Percentiles rank a stretch among this genome's conserved stretches.
Conservation (phyloP, 176 grass and related monocot genomes). For the Puya raimondii region DNA sequence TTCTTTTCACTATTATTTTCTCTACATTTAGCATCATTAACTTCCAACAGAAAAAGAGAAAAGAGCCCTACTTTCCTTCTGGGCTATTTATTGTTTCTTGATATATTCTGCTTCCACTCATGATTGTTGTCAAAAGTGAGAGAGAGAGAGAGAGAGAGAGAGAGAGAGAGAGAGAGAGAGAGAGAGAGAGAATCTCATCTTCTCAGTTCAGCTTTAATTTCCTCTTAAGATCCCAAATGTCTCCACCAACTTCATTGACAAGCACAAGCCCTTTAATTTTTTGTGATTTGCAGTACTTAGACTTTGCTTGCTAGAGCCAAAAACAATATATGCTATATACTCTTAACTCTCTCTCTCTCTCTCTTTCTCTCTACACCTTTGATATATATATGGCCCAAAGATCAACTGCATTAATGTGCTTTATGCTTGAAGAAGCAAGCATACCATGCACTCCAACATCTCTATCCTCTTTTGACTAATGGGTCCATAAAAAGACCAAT, state of each 20-base stretch:
- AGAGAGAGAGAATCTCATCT: constrained; percentile 15
- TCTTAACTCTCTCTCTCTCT: background rate
- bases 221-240: background rate
- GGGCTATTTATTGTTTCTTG: background rate
- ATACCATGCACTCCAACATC: background rate
- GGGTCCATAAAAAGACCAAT: background rate
- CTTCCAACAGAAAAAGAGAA: background rate
- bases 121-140: no score
- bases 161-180: background rate
- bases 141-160: no score
- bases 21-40: background rate
- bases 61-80: background rate
- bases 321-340: constrained; percentile 42
- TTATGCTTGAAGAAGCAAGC: constrained; percentile 20
- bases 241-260: background rate
- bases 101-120: background rate
- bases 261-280: background rate
- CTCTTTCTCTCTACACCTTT: no score
- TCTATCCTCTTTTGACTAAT: background rate
- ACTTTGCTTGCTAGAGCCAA: constrained; percentile 71
- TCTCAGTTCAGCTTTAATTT: background rate
- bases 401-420: constrained; percentile 14
- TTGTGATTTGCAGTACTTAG: background rate
- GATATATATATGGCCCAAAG: background rate
- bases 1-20: no score